A percentile compares a stretch with the other conserved stretches of the same genome.
Evolutionary conservation across 345 rosid species (phyloP).

Genomic region (Chamaenerion angustifolium): DNA sequence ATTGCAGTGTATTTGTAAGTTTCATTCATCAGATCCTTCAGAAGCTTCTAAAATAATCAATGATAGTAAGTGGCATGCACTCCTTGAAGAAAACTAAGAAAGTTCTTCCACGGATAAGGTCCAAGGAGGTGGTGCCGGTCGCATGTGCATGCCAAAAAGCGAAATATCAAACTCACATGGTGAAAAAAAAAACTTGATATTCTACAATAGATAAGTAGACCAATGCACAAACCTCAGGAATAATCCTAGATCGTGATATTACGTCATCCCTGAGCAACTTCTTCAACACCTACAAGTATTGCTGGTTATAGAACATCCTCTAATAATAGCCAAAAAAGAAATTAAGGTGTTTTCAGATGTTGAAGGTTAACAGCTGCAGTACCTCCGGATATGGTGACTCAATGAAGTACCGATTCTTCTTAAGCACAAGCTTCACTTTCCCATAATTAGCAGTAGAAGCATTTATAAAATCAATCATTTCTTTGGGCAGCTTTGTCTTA

Average conservation of each 20-base stretch:
- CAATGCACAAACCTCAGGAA: constrained; percentile 47
- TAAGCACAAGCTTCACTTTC: constrained; percentile 91
- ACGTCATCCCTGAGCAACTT: constrained; percentile 59
- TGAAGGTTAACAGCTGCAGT: constrained; percentile 2
- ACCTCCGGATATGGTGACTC: constrained; percentile 93
- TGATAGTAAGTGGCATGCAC: too few species aligned
- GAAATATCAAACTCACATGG: not conserved
- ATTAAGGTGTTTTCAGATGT: constrained; percentile 5
- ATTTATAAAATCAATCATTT: constrained; percentile 72
- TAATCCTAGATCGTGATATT: constrained; percentile 53
- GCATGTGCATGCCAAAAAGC: not conserved
- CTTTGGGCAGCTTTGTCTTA: constrained; percentile 82
- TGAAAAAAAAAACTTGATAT: too few species aligned
- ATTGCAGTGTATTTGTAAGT: too few species aligned
- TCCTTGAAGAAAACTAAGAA: too few species aligned
- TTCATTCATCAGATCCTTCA: too few species aligned
- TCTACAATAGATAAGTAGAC: not conserved
- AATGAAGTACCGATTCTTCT: constrained; percentile 76
- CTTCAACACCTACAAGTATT: constrained; percentile 53
- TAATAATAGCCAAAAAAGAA: not conserved
- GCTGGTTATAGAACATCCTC: not conserved
- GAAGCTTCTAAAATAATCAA: too few species aligned
- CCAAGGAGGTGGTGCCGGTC: too few species aligned
- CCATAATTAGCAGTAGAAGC: constrained; percentile 94
- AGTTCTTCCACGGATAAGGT: too few species aligned